A percentile compares a stretch with the other conserved stretches of the same genome.
Conservation (phyloP, 345 rosid species). For the Eucalyptus lansdowneana region DNA sequence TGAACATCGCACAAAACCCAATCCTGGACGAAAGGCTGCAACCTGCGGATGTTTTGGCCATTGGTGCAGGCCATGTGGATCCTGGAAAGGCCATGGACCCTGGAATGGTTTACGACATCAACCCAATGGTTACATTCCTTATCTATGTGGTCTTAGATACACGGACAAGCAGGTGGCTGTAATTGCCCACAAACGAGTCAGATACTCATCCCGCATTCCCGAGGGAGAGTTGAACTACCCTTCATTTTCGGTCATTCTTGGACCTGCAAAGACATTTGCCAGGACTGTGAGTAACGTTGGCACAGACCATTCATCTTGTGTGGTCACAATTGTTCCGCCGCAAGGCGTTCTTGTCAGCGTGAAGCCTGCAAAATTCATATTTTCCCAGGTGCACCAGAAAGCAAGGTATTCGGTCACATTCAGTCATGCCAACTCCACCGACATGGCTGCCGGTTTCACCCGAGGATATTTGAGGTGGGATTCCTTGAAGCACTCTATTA, state of each 20-base stretch:
- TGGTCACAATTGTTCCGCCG: conserved; percentile 8
- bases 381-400: conserved; percentile 20
- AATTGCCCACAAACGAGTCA: neutral
- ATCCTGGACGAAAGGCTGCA: too few species aligned
- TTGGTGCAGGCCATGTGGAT: too few species aligned
- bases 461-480: conserved; percentile 25
- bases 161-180: neutral
- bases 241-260: conserved; percentile 28
- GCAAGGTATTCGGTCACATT: conserved; percentile 20
- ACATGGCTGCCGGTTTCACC: neutral
- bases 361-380: conserved; percentile 17
- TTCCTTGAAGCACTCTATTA: conserved; percentile 8
- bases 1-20: too few species aligned
- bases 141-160: conserved; percentile 25
- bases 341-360: conserved; percentile 13
- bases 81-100: conserved; percentile 18
- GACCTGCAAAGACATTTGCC: conserved; percentile 16
- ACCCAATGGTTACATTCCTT: conserved; percentile 22
- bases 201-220: neutral
- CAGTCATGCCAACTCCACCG: neutral
- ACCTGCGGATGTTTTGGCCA: too few species aligned
- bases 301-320: conserved; percentile 4
- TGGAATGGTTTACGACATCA: conserved; percentile 36
- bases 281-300: conserved; percentile 36
- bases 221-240: conserved; percentile 29